A percentile compares a stretch with the other conserved stretches of the same genome.
These are phyloP conservation scores for Pseudisothecium myosuroides DNA, from an alignment of 225 moss, liverwort and hornwort species.

Conservation along the genomic window DNA sequence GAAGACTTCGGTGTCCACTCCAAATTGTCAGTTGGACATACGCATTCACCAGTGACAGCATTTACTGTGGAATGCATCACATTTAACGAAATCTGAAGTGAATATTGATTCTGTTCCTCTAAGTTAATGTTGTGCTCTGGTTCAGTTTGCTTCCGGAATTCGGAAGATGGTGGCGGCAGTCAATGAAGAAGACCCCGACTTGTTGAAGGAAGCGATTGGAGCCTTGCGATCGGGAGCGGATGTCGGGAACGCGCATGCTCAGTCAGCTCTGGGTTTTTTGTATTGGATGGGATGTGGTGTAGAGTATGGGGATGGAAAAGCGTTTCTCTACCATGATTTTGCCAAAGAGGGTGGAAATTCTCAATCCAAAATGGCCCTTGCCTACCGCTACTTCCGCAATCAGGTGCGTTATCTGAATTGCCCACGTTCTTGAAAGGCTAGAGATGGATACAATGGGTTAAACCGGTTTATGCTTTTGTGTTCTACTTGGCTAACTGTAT, in stretches of 20 bases:
- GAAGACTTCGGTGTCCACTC: neutral
- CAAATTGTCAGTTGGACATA: neutral
- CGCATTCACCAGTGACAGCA: neutral
- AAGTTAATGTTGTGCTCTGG: neutral
- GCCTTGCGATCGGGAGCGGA: constrained; percentile 52
- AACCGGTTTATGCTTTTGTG: neutral
- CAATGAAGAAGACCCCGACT: constrained; percentile 52
- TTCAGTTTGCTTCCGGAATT: constrained; percentile 56
- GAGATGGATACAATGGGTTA: neutral
- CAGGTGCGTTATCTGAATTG: constrained; percentile 29
- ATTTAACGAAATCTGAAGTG: neutral
- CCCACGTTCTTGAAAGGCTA: neutral
- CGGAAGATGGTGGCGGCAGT: constrained; percentile 67
- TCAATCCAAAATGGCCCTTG: constrained; percentile 96
- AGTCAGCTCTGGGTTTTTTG: constrained; percentile 85
- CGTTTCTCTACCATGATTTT: constrained; percentile 70
- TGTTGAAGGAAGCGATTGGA: constrained; percentile 55
- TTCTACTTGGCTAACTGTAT: neutral
- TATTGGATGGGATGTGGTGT: constrained; percentile 74
- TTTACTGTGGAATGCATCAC: neutral
- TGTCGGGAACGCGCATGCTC: constrained; percentile 70
- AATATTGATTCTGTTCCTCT: neutral
- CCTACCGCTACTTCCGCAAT: constrained; percentile 76
- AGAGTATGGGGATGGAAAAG: constrained; percentile 46
- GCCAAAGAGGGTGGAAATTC: constrained; percentile 82